Base-by-base conservation (phyloP, 768 basidiomycete species). In the Mycena vulgaris region DNA sequence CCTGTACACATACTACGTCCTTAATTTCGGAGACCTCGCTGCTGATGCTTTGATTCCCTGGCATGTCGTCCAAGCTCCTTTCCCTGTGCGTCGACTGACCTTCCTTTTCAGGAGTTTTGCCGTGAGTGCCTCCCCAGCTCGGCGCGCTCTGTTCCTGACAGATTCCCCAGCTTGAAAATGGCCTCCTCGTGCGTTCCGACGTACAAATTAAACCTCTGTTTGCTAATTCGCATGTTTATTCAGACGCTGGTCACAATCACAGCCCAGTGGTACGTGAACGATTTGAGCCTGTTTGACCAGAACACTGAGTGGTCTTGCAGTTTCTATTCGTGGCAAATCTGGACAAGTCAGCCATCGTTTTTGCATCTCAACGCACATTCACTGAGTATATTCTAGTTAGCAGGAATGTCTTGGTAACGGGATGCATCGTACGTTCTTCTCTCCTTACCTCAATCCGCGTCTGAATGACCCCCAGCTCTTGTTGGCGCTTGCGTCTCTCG, bases 291-390 rank as follows among this genome's bases (percentile, higher is more conserved):
- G 8, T 56, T 6, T 9, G 8, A 39, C 3, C 27, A 30, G 28
- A 0, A 16, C 9, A n/a, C 42, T 30, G 27, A 60, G n/a, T 2
- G 3, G 7, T 13, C 19, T 28, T 17, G 10, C 40, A 69, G 68
- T 59, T 69, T 40, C 30, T 69, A 69, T 52, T n/a, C 68, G 7
- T 69, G 68, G 68, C 68, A 69, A 52, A 63, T 69, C 23, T 69
- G 62, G 62, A 51, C 57, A 30, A n/a, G 66, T 61, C 9, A 6
- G 47, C n/a, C 19, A 35, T n/a, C 16, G 28, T 47, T 30, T 21
- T n/a, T n/a, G 14, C 27, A 51, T 39, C 1, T 42, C 42, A 23
- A 9, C 11, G 19, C 7, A 27, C 13, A 16, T 17, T 23, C 31
- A 16, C 37, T 30, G n/a, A 39, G 37, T 16, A 35, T 19, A 27